Base-by-base conservation (phyloP, 179 eudicot species). In the Monotropa hypopitys region DNA sequence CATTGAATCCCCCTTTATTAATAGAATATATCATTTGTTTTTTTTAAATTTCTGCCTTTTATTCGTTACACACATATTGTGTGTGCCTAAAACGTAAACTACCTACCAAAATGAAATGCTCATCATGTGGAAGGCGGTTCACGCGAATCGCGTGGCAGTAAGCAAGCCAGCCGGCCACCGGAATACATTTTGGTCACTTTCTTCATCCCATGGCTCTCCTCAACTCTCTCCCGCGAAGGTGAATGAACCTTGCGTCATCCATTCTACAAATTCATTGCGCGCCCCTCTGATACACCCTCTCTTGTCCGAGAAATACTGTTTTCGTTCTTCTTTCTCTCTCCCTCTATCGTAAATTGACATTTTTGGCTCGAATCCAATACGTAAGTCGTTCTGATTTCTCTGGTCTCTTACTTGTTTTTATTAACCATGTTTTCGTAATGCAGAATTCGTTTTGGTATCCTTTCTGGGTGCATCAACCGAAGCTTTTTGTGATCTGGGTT, bases 401-500 rank as follows among this genome's bases (percentile, higher is more conserved):
- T 56, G 30, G 23, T 56, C 62, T 56, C 9, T 28, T 56, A 13
- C n/a, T 30, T 38, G n/a, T 20, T 3, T 21, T 5, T 57, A 38
- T 2, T 16, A 7, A 73, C 30, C 45, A 18, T 38, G 47, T 75
- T 43, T 73, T 35, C 9, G 6, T 4, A 7, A 35, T 61, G 3
- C 3, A 12, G 7, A 30, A 13, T 51, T 30, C 7, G 3, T 38
- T 38, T 38, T 38, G 4, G 3, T 38, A 38, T 38, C 5, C 40
- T 2, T 38, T 38, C 40, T 38, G 40, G 40, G 40, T 50, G 26
- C 23, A 9, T 33, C 53, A 16, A 42, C 53, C 51, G 62, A 33
- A 30, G 76, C 53, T 32, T 50, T 65, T 63, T 63, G 9, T 46
- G 71, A 47, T 76, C 46, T 63, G 72, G 77, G 46, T 47, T 8